phyloP scores from a whole-genome alignment of 169 alveolate species.

The Cryptosporidium muris region DNA sequence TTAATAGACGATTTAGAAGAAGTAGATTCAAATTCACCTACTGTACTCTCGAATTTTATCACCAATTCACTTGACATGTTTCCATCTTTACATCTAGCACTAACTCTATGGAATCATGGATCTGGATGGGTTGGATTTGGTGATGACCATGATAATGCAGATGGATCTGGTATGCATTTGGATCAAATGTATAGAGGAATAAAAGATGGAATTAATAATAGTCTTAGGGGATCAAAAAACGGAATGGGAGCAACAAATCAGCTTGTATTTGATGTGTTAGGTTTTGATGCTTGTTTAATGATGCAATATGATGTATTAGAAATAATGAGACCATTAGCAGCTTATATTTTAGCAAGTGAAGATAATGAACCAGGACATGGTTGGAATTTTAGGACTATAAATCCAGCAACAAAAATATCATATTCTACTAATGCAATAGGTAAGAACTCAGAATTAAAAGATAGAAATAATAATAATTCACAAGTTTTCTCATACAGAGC shows the following conservation, averaged over 20 bases:
- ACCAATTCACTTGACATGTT: slow-evolving; percentile 68
- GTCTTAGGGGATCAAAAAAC: slow-evolving; percentile 68
- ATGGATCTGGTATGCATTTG: slow-evolving; percentile 72
- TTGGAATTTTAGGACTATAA: slow-evolving; percentile 75
- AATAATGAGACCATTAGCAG: slow-evolving; percentile 74
- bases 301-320: slow-evolving; percentile 75
- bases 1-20: slow-evolving; percentile 76
- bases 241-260: slow-evolving; percentile 44
- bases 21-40: slow-evolving; percentile 75
- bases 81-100: slow-evolving; percentile 74
- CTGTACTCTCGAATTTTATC: slow-evolving; percentile 67
- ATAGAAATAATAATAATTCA: not conserved
- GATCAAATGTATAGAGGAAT: slow-evolving; percentile 67
- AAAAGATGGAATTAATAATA: slow-evolving; percentile 46
- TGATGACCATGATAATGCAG: slow-evolving; percentile 75
- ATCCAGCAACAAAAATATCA: slow-evolving; percentile 11
- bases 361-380: slow-evolving; percentile 81
- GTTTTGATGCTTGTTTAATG: slow-evolving; percentile 80
- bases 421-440: slow-evolving; percentile 17
- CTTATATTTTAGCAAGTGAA: slow-evolving; percentile 77
- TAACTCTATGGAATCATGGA: slow-evolving; percentile 79
- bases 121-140: slow-evolving; percentile 81
- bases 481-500: slow-evolving; percentile 3
- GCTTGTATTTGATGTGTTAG: slow-evolving; percentile 74
- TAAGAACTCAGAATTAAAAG: slow-evolving; percentile 25